Evolutionary conservation across 2,329 filamentous ascomycete species (phyloP).

Genomic region (Fusarium secorum): DNA sequence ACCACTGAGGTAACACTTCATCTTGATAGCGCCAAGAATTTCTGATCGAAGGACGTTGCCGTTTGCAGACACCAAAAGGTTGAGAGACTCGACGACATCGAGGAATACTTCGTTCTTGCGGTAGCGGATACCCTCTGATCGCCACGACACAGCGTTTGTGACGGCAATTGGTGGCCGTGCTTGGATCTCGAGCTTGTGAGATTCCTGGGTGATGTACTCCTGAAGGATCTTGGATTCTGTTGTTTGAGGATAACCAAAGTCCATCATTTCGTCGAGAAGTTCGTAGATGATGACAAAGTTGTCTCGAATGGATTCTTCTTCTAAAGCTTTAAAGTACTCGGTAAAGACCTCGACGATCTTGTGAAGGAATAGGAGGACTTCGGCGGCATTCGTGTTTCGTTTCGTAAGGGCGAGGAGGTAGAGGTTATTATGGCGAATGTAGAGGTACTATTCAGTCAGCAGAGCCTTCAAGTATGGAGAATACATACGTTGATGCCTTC

Average conservation of each 20-base stretch:
- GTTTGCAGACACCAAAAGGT: constrained; percentile 91
- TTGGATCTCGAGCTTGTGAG: constrained; percentile 97
- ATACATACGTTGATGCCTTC: constrained; percentile 93
- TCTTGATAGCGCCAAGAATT: constrained; percentile 96
- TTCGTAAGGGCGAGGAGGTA: constrained; percentile 98
- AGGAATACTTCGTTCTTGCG: constrained; percentile 99
- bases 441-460: constrained; percentile 76
- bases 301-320: constrained; percentile 98
- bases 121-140: constrained; percentile 96
- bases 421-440: constrained; percentile 99
- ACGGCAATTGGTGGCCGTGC: constrained; percentile 96
- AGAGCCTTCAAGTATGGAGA: neutral
- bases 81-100: constrained; percentile 95
- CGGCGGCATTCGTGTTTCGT: constrained; percentile 97
- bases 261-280: constrained; percentile 99
- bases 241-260: constrained; percentile 98
- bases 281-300: constrained; percentile 99
- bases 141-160: constrained; percentile 97
- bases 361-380: constrained; percentile 97
- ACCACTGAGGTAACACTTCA: constrained; percentile 98
- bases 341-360: constrained; percentile 99
- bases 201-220: constrained; percentile 99
- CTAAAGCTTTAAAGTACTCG: constrained; percentile 98
- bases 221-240: constrained; percentile 98
- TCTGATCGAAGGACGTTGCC: constrained; percentile 96